Evolutionary conservation across 2,329 filamentous ascomycete genomes (phyloP), one percentile per base, ranked within the genome.

Genomic region (Diaporthe velutina): DNA sequence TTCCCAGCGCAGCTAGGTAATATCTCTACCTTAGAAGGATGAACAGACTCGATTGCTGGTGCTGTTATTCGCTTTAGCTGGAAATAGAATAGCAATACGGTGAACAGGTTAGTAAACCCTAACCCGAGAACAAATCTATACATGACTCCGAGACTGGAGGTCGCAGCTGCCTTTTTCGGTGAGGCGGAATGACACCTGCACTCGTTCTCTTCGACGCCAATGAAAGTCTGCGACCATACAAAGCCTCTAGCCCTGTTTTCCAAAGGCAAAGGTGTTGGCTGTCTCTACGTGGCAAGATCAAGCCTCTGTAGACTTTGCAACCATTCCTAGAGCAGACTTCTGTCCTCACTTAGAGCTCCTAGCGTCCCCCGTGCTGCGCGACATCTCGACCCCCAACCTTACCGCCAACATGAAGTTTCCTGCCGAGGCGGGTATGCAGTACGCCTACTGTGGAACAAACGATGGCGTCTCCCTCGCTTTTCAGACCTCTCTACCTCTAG

Each of bases 381-480:
- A 25, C 35, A 33, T 42, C 30, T 17, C 28, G n/a, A 13, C 12
- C 13, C 22, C 42, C n/a, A n/a, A 52, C 25, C 22, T 8, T 42
- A 25, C 15, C n/a, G 48, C 45, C 45, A 40, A 52, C 33, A 76
- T 76, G 75, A 71, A 64, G 52, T 55, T 73, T 42, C 48, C 25
- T 10, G 54, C 75, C 15, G 73, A 74, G 30, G 55, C 78, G 78
- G 75, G 66, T 70, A 83, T 83, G 82, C 77, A 81, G 52, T 82
- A 82, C 71, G 76, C 78, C 33, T 76, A 76, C 45, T 52, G 58
- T 22, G 64, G 52, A 33, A 80, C 83, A 64, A 83, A 81, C 68
- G 84, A 85, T 61, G 80, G 79, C 76, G 82, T 81, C 78, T 77
- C 68, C 28, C 78, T 85, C 48, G 80, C 83, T 67, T 82, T 83